Percentiles rank a stretch among this genome's conserved stretches.
These are phyloP conservation scores for Bipolaris gigantea DNA, from an alignment of 2,329 filamentous ascomycete genomes.

Conservation along the genomic window DNA sequence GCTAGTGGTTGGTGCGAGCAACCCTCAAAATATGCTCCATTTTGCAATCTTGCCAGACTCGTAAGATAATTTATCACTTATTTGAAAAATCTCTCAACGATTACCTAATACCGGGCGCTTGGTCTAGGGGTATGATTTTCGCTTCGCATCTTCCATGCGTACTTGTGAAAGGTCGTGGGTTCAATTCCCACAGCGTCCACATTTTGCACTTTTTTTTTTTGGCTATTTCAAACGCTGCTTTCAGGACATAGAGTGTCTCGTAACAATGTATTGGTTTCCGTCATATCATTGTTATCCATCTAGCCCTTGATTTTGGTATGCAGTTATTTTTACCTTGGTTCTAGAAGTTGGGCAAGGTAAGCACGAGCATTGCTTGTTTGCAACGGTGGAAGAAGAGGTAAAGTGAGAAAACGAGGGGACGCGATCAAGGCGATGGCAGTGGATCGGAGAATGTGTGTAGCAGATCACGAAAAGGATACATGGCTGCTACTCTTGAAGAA, in stretches of 20 bases:
- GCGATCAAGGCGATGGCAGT: no score
- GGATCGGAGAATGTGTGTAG: background rate
- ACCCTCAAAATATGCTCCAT: background rate
- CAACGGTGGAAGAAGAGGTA: no score
- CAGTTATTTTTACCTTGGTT: no score
- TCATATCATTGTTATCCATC: no score
- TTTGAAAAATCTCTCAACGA: background rate
- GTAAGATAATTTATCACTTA: no score
- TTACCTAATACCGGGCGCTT: conserved; percentile 15
- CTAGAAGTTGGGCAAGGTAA: no score
- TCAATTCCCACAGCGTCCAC: conserved; percentile 32
- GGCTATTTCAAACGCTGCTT: background rate
- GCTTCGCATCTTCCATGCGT: conserved; percentile 21
- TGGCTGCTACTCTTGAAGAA: background rate
- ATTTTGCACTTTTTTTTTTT: conserved; percentile 6
- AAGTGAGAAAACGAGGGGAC: no score
- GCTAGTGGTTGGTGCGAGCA: background rate
- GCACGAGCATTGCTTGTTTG: no score
- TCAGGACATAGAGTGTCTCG: no score
- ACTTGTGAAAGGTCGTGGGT: conserved; percentile 30
- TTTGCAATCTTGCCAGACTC: no score
- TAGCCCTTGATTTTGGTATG: no score
- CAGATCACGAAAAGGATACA: background rate
- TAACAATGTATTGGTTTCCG: no score
- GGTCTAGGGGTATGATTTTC: conserved; percentile 22